Base-by-base conservation (phyloP, 1,284 basidiomycete species). In the Malassezia arunalokei region DNA sequence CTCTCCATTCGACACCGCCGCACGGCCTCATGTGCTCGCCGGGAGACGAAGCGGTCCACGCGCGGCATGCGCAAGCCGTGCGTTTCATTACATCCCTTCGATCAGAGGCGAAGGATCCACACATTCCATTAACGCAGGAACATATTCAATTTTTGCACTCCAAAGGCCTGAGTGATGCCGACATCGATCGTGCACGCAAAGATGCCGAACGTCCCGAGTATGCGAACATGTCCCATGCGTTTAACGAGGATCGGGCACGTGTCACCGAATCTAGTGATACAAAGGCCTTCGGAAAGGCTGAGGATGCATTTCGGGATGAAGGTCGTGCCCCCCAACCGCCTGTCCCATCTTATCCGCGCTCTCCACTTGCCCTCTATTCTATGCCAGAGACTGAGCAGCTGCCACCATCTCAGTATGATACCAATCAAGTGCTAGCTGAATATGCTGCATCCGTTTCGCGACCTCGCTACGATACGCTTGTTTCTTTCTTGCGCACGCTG, bases 61-160 rank as follows among this genome's bases (percentile, higher is more conserved):
- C 38, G 28, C n/a, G 39, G 40, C 59, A 69, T n/a, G 64, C 61
- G 8, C 68, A 71, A 44, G 68, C 68, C 20, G 63, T 67, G 40
- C 63, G 68, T 30, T 71, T 71, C 49, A 54, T 71, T 27, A 69
- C 65, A 8, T 66, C 68, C 2, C 47, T 63, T 15, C 58, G 54
- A 14, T 42, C 57, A 17, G 48, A 53, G 3, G 47, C 62, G 28
- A 56, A 59, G 12, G 33, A 35, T 5, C 11, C 33, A 12, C 49
- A 52, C 39, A 60, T 46, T 8, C 14, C 11, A 1, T 14, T 55
- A 1, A 43, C 49, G 5, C 42, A 42, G 7, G 41, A 49, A 32
- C 60, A 71, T 52, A 54, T 58, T 8, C 54, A 59, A 8, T 71
- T 71, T 39, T 40, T 71, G 31, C 56, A 56, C 1, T 58, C 60